These are phyloP conservation scores for Pythium brachiatum DNA, from an alignment of 352 stramenopile species.

Conservation along the genomic window DNA sequence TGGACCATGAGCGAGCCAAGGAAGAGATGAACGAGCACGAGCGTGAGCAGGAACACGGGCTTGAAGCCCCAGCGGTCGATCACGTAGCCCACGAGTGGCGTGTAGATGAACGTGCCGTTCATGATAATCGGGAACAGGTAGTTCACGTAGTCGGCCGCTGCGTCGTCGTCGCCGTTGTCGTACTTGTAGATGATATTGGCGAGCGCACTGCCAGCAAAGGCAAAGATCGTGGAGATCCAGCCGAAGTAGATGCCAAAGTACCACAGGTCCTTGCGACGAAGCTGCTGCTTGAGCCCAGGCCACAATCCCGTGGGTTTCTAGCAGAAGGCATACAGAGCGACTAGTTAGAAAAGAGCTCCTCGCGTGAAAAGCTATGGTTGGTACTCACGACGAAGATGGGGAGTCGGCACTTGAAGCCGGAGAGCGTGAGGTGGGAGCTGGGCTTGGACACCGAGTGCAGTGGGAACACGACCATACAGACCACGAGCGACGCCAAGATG, in stretches of 20 bases:
- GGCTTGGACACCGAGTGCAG: conserved; percentile 23
- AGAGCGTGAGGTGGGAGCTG: conserved; percentile 31
- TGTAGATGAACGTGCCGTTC: conserved; percentile 82
- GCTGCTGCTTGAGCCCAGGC: conserved; percentile 44
- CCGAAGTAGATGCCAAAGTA: conserved; percentile 78
- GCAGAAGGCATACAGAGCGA: too few relatives aligned
- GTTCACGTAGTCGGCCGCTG: conserved; percentile 57
- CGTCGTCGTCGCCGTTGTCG: conserved; percentile 21
- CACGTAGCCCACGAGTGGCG: conserved; percentile 60
- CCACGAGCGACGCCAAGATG: conserved; percentile 22
- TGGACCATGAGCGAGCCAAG: conserved; percentile 60
- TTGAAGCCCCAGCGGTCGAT: conserved; percentile 84
- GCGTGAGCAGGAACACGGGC: conserved; percentile 60
- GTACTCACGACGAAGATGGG: conserved; percentile 16
- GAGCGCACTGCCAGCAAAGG: conserved; percentile 71
- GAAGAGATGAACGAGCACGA: conserved; percentile 66
- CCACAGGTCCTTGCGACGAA: conserved; percentile 80
- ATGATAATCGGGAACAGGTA: conserved; percentile 71
- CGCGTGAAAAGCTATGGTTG: too few relatives aligned
- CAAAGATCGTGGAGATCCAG: conserved; percentile 81
- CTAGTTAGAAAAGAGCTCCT: too few relatives aligned
- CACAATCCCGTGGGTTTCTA: too few relatives aligned
- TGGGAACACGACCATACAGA: conserved; percentile 29
- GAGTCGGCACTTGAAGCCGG: conserved; percentile 14
- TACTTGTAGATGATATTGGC: conserved; percentile 60